Conservation (phyloP, 192 early-diverging fungal genomes). For the Funneliformis mosseae region DNA sequence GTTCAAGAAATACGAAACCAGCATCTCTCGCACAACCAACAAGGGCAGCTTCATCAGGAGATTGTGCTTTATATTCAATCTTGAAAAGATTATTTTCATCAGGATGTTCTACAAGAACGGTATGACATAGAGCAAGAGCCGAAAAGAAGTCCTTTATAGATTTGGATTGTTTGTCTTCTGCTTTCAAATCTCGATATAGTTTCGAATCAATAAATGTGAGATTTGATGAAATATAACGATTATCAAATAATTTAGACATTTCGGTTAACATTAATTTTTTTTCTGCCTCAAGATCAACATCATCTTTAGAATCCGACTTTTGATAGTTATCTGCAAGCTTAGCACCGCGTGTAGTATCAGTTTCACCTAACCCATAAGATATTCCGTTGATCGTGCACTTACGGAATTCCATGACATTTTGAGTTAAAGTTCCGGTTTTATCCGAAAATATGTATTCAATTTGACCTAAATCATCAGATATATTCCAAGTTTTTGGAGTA, state of each 20-base stretch:
- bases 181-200: constrained; percentile 65
- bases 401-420: constrained; percentile 96
- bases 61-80: constrained; percentile 89
- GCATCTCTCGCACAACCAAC: constrained; percentile 83
- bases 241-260: constrained; percentile 56
- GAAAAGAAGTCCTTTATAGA: constrained; percentile 82
- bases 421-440: constrained; percentile 96
- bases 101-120: constrained; percentile 70
- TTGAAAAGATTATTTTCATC: constrained; percentile 49
- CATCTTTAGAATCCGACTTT: constrained; percentile 40
- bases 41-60: constrained; percentile 93
- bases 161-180: constrained; percentile 52
- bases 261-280: constrained; percentile 60
- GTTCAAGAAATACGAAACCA: constrained; percentile 79
- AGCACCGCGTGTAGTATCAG: constrained; percentile 51
- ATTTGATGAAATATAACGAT: constrained; percentile 64
- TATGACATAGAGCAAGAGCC: constrained; percentile 85
- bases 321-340: constrained; percentile 37
- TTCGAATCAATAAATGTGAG: constrained; percentile 73
- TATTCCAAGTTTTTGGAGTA: constrained; percentile 85
- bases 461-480: constrained; percentile 91
- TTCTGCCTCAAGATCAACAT: constrained; percentile 44
- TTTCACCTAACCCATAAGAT: constrained; percentile 73
- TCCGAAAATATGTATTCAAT: constrained; percentile 97
- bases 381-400: constrained; percentile 87